phyloP scores from a whole-genome alignment of 148 eudicot genomes.

The Dysphania ambrosioides region DNA sequence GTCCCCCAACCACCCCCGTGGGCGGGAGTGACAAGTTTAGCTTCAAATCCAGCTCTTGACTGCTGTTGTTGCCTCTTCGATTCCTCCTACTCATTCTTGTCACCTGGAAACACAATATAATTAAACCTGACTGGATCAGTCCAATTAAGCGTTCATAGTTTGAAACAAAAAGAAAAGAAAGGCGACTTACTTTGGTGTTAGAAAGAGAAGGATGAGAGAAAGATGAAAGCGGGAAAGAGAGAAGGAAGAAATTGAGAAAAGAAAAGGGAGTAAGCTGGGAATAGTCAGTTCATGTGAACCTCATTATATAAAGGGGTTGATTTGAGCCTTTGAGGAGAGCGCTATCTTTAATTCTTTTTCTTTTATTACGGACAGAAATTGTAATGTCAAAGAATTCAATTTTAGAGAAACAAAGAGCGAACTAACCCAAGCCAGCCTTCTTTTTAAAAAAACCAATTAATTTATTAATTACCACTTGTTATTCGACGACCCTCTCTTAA shows the following conservation, averaged over 20 bases:
- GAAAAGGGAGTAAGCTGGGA: constrained; percentile 9
- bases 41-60: constrained; percentile 37
- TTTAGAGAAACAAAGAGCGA: neutral
- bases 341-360: constrained; percentile 33
- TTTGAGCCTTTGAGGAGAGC: neutral
- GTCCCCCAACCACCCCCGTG: too few species aligned
- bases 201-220: neutral
- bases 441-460: too few species aligned
- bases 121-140: too few species aligned
- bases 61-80: constrained; percentile 7
- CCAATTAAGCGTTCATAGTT: too few species aligned
- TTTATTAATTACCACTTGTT: too few species aligned
- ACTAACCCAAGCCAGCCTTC: too few species aligned
- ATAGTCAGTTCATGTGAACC: constrained; percentile 35
- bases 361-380: constrained; percentile 26
- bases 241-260: neutral
- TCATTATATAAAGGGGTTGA: constrained; percentile 37
- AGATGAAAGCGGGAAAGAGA: neutral
- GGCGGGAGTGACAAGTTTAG: constrained; percentile 25
- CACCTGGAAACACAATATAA: neutral
- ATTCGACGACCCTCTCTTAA: too few species aligned
- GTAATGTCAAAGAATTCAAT: constrained; percentile 8
- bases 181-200: too few species aligned
- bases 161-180: too few species aligned
- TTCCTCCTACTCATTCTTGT: constrained; percentile 15